Conservation (phyloP, 2,329 filamentous ascomycete species). For the Coniella vitis region DNA sequence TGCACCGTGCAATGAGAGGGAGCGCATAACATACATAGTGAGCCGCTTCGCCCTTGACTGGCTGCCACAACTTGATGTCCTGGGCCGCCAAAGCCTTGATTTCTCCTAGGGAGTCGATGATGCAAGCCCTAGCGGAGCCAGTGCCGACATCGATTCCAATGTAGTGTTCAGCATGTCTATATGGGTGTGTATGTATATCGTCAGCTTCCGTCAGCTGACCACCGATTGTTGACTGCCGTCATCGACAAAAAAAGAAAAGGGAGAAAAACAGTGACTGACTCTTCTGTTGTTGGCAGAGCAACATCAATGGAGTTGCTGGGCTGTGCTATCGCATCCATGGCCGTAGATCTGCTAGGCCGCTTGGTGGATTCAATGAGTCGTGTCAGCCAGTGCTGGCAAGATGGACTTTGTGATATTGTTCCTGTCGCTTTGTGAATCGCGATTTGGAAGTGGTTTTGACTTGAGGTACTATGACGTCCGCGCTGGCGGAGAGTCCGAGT, state of each 20-base stretch:
- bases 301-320: conserved; percentile 4
- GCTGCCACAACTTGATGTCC: conserved; percentile 75
- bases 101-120: conserved; percentile 86
- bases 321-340: conserved; percentile 1
- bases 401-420: no score
- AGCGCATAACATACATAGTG: conserved; percentile 56
- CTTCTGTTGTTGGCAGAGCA: conserved; percentile 14
- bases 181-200: conserved; percentile 1
- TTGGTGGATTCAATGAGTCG: no score
- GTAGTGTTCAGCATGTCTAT: conserved; percentile 44
- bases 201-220: conserved; percentile 1
- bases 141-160: conserved; percentile 96
- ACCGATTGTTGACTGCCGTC: background rate
- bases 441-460: no score
- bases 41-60: conserved; percentile 48
- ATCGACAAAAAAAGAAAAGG: background rate
- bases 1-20: no score
- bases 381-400: no score
- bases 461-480: no score
- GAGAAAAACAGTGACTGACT: conserved; percentile 7
- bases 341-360: background rate
- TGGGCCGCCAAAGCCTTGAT: conserved; percentile 71
- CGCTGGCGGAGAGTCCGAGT: no score
- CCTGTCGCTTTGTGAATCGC: no score
- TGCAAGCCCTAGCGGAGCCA: conserved; percentile 88